Conservation (phyloP, 1,284 basidiomycete genomes). For the Apiotrichum domesticum region DNA sequence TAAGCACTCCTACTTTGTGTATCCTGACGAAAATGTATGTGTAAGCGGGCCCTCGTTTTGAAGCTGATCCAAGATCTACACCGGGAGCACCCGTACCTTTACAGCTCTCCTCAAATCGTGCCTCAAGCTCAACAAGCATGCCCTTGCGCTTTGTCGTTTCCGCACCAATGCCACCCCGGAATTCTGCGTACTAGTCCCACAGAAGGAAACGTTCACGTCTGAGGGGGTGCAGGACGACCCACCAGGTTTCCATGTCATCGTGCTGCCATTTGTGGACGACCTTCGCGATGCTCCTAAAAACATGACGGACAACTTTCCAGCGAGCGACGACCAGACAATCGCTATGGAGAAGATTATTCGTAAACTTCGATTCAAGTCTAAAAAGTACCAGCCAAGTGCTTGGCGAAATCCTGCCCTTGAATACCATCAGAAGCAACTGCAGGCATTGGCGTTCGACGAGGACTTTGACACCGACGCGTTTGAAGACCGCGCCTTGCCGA, state of each 20-base stretch:
- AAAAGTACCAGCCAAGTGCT: constrained; percentile 75
- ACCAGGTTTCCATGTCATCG: constrained; percentile 86
- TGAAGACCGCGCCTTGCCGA: constrained; percentile 73
- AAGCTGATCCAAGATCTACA: constrained; percentile 48
- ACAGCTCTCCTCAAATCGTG: constrained; percentile 78
- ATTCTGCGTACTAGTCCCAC: constrained; percentile 82
- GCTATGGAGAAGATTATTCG: constrained; percentile 69
- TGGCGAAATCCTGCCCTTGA: constrained; percentile 84
- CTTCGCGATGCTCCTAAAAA: constrained; percentile 65
- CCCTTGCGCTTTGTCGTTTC: constrained; percentile 64
- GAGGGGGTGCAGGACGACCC: constrained; percentile 70
- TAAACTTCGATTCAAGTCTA: constrained; percentile 70
- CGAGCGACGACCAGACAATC: constrained; percentile 62
- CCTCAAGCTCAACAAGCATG: constrained; percentile 74
- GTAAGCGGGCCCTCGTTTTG: constrained; percentile 39
- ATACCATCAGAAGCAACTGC: constrained; percentile 81
- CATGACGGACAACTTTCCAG: constrained; percentile 50
- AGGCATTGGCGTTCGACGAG: constrained; percentile 86
- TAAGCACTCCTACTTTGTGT: constrained; percentile 85
- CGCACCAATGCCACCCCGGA: constrained; percentile 67
- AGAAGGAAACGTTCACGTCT: constrained; percentile 69
- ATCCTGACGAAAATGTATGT: constrained; percentile 79
- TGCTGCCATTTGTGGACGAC: constrained; percentile 89
- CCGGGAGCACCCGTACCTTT: constrained; percentile 88
- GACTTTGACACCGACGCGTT: constrained; percentile 68